A percentile compares a stretch with the other conserved stretches of the same genome.
Evolutionary conservation across 2,329 filamentous ascomycete genomes (phyloP).

Genomic region (Monilinia polystroma): DNA sequence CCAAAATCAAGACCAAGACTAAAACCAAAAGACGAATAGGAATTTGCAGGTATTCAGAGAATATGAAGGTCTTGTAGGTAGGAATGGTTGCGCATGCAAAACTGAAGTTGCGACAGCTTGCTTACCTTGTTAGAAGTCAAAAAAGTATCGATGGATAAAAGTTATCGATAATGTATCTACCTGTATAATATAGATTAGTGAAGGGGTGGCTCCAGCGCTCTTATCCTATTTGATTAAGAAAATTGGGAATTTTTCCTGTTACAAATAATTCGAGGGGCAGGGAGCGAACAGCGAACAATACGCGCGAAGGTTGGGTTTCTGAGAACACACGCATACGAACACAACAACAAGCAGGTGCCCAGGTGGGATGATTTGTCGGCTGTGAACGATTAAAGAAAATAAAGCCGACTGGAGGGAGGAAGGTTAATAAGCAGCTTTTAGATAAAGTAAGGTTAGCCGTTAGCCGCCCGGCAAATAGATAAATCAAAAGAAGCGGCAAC

Average conservation of each 20-base stretch:
- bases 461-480: too few relatives aligned
- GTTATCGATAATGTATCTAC: constrained; percentile 1
- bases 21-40: constrained; percentile 12
- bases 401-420: too few relatives aligned
- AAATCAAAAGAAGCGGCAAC: too few relatives aligned
- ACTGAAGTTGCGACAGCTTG: constrained; percentile 13
- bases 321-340: neutral
- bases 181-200: constrained; percentile 5
- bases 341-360: neutral
- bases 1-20: neutral
- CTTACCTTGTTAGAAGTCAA: constrained; percentile 6
- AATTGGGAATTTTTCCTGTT: constrained; percentile 19
- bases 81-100: constrained; percentile 18
- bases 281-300: constrained; percentile 10
- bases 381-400: too few relatives aligned
- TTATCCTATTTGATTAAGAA: constrained; percentile 17
- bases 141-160: constrained; percentile 12
- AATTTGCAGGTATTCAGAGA: constrained; percentile 1
- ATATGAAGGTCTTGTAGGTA: constrained; percentile 15
- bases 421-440: too few relatives aligned
- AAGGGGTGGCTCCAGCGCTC: constrained; percentile 16
- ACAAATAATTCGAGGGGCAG: constrained; percentile 19
- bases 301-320: neutral
- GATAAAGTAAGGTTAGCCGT: too few relatives aligned
- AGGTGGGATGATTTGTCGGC: neutral